Conservation (phyloP, 129 eudicot genomes). For the Arctium lappa region DNA sequence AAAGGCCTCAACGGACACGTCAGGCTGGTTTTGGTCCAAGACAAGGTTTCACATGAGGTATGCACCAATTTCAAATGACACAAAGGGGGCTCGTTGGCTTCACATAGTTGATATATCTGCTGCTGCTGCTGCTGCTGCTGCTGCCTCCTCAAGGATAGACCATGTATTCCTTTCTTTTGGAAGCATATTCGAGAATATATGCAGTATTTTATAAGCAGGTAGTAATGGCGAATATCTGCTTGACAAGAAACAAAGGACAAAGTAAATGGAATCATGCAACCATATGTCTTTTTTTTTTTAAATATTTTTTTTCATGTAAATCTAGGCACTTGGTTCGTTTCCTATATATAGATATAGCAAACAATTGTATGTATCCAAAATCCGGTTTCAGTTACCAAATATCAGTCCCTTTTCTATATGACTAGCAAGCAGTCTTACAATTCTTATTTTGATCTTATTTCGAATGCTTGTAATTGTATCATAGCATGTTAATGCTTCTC, state of each 20-base stretch:
- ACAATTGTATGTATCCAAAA: constrained; percentile 44
- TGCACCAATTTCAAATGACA: constrained; percentile 5
- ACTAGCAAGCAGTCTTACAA: not conserved
- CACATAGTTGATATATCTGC: constrained; percentile 12
- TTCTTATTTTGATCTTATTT: not conserved
- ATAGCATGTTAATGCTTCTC: not conserved
- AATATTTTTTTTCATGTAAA: constrained; percentile 12
- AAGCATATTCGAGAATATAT: not conserved
- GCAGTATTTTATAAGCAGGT: constrained; percentile 31
- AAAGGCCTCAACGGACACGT: constrained; percentile 55
- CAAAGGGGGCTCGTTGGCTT: constrained; percentile 6
- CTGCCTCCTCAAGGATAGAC: constrained; percentile 29
- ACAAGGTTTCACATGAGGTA: constrained; percentile 59
- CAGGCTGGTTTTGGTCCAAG: constrained; percentile 52
- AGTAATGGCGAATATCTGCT: constrained; percentile 22
- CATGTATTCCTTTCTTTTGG: constrained; percentile 21
- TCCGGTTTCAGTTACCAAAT: constrained; percentile 54
- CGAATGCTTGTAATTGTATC: not conserved
- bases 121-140: constrained; percentile 14
- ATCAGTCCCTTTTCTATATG: constrained; percentile 23
- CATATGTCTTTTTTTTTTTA: constrained; percentile 13
- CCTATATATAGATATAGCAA: constrained; percentile 39
- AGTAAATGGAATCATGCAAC: constrained; percentile 34
- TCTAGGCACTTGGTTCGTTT: constrained; percentile 34
- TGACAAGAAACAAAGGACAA: constrained; percentile 19